Conservation (phyloP, 1,284 basidiomycete genomes). For the Cryptococcus sp. region DNA sequence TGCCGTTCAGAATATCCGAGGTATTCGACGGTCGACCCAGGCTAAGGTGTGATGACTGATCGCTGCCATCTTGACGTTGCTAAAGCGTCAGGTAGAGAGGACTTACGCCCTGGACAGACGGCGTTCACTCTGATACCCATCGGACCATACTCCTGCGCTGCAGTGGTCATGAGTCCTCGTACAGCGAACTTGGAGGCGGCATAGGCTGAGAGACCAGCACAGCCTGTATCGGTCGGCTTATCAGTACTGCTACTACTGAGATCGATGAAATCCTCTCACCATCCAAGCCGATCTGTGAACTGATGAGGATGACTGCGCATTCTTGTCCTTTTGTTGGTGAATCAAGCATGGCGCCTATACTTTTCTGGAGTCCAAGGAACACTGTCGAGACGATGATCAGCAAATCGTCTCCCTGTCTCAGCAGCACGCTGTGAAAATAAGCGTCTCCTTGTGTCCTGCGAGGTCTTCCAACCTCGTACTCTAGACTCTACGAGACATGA, state of each 20-base stretch:
- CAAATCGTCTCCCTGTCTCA: too few relatives aligned
- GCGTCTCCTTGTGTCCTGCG: too few relatives aligned
- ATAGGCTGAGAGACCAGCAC: conserved; percentile 24
- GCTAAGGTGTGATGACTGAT: too few relatives aligned
- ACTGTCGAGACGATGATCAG: conserved; percentile 7
- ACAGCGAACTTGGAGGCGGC: conserved; percentile 36
- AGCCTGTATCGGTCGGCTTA: too few relatives aligned
- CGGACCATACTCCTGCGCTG: conserved; percentile 31
- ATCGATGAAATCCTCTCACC: conserved; percentile 14
- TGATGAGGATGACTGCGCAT: conserved; percentile 29
- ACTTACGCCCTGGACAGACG: conserved; percentile 25
- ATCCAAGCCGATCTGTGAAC: conserved; percentile 30
- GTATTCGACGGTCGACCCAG: too few relatives aligned
- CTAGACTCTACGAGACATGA: too few relatives aligned
- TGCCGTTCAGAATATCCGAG: too few relatives aligned
- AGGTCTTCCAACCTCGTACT: too few relatives aligned
- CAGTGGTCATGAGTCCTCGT: conserved; percentile 28
- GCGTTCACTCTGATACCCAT: conserved; percentile 35
- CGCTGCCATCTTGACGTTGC: too few relatives aligned
- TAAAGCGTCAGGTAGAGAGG: too few relatives aligned
- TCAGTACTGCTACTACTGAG: background rate
- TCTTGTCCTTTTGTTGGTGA: conserved; percentile 24
- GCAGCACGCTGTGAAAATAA: background rate
- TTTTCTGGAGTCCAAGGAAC: conserved; percentile 32
- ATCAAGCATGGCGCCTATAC: conserved; percentile 22